phyloP scores from a whole-genome alignment of 23 red algal genomes.

The Chondrus crispus region DNA sequence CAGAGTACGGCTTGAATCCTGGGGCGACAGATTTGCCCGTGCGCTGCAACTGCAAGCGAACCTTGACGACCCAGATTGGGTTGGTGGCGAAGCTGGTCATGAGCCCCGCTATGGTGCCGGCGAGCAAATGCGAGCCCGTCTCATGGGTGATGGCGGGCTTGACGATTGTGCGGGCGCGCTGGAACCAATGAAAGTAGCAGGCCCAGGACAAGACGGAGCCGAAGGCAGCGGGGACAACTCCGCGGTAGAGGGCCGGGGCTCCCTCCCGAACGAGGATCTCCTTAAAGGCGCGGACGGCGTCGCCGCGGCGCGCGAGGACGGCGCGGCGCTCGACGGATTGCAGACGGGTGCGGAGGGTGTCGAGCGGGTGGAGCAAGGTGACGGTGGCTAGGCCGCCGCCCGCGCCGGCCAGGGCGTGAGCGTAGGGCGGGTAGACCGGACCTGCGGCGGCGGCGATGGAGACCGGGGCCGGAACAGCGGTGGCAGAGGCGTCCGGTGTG shows the following conservation, averaged over 20 bases:
- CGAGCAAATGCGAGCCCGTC: conserved; percentile 43
- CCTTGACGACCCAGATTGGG: conserved; percentile 98
- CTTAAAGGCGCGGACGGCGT: conserved; percentile 36
- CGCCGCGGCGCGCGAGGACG: not conserved
- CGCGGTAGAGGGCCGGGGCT: conserved; percentile 62
- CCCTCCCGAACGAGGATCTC: conserved; percentile 65
- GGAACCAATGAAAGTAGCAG: conserved; percentile 89
- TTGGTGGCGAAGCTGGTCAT: conserved; percentile 83
- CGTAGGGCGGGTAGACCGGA: conserved; percentile 43
- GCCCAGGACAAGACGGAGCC: conserved; percentile 86
- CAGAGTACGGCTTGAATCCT: conserved; percentile 23
- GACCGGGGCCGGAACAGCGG: too few relatives aligned
- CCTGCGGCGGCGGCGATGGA: too few relatives aligned
- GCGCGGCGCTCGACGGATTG: conserved; percentile 2
- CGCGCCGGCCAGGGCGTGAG: conserved; percentile 72
- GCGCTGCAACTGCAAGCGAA: conserved; percentile 84
- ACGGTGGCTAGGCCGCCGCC: conserved; percentile 61
- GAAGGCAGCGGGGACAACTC: conserved; percentile 74
- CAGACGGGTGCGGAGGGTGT: conserved; percentile 80
- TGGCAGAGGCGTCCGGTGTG: too few relatives aligned
- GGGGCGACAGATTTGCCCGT: not conserved
- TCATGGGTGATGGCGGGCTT: not conserved
- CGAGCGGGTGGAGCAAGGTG: conserved; percentile 83
- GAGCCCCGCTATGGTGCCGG: conserved; percentile 68
- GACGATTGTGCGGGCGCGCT: conserved; percentile 8